Base-by-base conservation (phyloP, 805 yeast genomes). In the Lachancea sp. region DNA sequence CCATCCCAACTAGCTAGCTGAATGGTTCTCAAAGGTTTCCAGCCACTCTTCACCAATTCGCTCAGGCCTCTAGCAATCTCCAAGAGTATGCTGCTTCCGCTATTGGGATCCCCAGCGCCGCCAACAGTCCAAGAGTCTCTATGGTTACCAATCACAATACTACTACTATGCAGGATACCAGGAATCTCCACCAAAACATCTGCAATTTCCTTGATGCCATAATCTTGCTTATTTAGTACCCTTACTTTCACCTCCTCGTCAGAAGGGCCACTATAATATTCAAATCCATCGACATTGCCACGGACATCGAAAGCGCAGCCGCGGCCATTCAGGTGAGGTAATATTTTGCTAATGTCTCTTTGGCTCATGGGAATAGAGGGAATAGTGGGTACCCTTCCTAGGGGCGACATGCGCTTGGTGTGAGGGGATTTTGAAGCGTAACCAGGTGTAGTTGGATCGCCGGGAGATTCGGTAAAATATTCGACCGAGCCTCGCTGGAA, bases 1-100 rank as follows among this genome's bases (percentile, higher is more conserved):
- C 85, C 94, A 60, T 86, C 95, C 88, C 88, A 86, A 21, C 84
- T 77, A 0, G 81, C 80, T 34, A 86, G 67, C 40, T 75, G 69
- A 18, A 86, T 78, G 0, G 88, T 75, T 52, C 92, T 67, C 37
- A 74, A 58, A 8, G 94, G 94, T 52, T 71, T 74, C 89, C 89
- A 85, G 1, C 82, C 83, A 5, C 61, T 55, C 33, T 65, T 57
- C 6, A 60, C 49, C 33, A 78, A 55, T 12, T 63, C 62, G 8
- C 72, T 65, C 29, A 76, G 61, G 0, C 77, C 77, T 35, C 80
- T 58, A 1, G 77, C 71, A 15, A 78, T 52, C 47, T 78, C 82
- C 21, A 79, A 45, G 29, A 77, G 47, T 0, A 72, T 60, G 2
- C 74, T 69, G 41, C 71, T 65, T 0, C 79, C 78, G 29, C 73